Conservation (phyloP, 1,284 basidiomycete genomes). For the Coniferiporia weirii region DNA sequence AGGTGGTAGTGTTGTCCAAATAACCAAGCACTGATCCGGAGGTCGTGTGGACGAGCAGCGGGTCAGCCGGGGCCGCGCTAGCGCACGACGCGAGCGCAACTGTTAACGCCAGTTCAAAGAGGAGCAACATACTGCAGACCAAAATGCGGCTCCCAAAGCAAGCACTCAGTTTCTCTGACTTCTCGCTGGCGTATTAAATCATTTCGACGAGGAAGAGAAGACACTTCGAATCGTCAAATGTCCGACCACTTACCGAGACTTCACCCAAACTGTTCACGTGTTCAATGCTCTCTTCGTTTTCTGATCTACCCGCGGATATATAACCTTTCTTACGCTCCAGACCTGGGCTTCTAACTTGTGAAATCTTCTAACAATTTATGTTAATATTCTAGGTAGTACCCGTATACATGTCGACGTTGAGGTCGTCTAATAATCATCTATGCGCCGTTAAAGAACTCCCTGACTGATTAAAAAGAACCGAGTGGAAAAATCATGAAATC, state of each 20-base stretch:
- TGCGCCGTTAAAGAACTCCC: not conserved
- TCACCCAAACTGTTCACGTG: constrained; percentile 5
- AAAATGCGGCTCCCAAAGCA: not conserved
- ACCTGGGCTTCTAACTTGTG: not conserved
- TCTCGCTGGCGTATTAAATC: not conserved
- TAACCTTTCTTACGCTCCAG: not conserved
- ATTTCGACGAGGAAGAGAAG: not conserved
- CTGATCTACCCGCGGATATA: not conserved
- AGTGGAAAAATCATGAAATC: not conserved
- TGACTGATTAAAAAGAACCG: not conserved
- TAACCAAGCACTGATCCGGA: constrained; percentile 34
- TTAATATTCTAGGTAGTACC: not conserved
- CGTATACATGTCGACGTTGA: not conserved
- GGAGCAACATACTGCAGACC: not conserved
- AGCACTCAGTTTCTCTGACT: not conserved
- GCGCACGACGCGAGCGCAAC: constrained; percentile 18
- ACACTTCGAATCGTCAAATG: not conserved
- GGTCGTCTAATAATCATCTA: not conserved
- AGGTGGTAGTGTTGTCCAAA: constrained; percentile 31
- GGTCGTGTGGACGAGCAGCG: constrained; percentile 24
- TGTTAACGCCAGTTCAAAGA: constrained; percentile 22
- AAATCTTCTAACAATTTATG: not conserved
- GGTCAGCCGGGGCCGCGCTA: not conserved
- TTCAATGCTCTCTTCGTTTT: not conserved
- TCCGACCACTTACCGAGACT: constrained; percentile 18